These are phyloP conservation scores for Rhypophila decipiens DNA, from an alignment of 495 filamentous ascomycete genomes.

Conservation along the genomic window DNA sequence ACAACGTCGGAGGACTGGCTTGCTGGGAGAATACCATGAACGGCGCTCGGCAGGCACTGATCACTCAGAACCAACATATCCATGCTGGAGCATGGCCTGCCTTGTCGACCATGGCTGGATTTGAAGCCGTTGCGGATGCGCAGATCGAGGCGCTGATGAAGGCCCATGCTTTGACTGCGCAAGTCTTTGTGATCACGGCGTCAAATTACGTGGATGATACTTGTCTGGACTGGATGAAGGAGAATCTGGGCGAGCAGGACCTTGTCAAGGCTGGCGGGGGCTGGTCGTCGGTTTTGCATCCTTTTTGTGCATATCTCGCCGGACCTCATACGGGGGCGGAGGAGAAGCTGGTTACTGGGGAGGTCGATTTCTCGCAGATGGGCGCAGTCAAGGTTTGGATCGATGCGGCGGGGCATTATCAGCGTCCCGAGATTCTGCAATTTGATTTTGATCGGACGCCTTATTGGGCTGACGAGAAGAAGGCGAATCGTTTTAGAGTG, in stretches of 20 bases:
- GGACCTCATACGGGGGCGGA: constrained; percentile 28
- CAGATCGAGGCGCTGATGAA: constrained; percentile 43
- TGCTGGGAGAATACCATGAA: constrained; percentile 48
- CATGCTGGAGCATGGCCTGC: constrained; percentile 38
- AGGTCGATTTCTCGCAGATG: constrained; percentile 34
- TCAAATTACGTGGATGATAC: constrained; percentile 34
- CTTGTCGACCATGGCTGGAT: constrained; percentile 30
- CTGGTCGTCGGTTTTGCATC: constrained; percentile 32
- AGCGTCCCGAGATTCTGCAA: constrained; percentile 33
- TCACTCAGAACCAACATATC: constrained; percentile 32
- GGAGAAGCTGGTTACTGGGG: constrained; percentile 28
- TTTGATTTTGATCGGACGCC: constrained; percentile 24
- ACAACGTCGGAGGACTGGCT: constrained; percentile 38
- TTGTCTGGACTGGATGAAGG: constrained; percentile 36
- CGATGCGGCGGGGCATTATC: constrained; percentile 35
- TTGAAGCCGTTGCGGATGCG: constrained; percentile 25
- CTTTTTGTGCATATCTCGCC: constrained; percentile 27
- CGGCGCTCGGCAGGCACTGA: constrained; percentile 35
- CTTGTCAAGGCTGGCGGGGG: constrained; percentile 33
- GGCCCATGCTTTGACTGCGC: constrained; percentile 35
- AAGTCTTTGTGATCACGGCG: constrained; percentile 34
- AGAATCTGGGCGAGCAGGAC: constrained; percentile 33
- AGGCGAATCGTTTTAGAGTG: neutral
- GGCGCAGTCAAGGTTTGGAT: constrained; percentile 33
- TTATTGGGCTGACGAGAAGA: constrained; percentile 31